Percentiles rank a stretch among this genome's conserved stretches.
Evolutionary conservation across 176 grass and related monocot genomes (phyloP).

Genomic region (Melocanna baccifera): DNA sequence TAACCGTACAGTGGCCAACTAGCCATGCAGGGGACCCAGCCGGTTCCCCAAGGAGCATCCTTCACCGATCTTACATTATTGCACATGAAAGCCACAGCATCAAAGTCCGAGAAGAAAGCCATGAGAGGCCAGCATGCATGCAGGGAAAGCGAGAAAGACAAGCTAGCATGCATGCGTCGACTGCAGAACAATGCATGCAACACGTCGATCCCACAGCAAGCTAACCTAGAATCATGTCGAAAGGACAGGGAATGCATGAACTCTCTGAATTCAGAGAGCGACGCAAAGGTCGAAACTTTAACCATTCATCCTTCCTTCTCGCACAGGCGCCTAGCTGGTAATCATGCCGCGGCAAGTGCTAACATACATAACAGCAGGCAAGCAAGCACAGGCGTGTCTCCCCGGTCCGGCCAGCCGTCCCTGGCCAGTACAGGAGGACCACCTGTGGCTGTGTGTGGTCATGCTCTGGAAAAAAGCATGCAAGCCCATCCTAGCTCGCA

Average conservation of each 20-base stretch:
- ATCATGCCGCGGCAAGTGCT: not conserved
- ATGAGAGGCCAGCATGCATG: conserved; percentile 7
- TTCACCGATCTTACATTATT: not conserved
- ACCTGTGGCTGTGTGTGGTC: not conserved
- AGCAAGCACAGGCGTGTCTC: not conserved
- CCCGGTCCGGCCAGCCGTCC: no score
- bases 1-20: not conserved
- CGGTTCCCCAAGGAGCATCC: not conserved
- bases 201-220: conserved; percentile 17
- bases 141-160: conserved; percentile 31
- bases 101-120: conserved; percentile 10
- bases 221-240: not conserved
- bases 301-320: not conserved
- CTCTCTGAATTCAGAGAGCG: not conserved
- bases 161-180: conserved; percentile 9
- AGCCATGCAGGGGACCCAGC: not conserved
- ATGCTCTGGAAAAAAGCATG: not conserved
- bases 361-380: not conserved
- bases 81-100: not conserved
- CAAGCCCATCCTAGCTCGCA: not conserved
- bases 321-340: not conserved
- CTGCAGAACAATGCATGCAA: not conserved
- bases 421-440: not conserved
- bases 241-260: not conserved
- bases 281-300: not conserved